These are phyloP conservation scores for Metschnikowia proteae DNA, from an alignment of 805 yeast genomes.

Conservation along the genomic window DNA sequence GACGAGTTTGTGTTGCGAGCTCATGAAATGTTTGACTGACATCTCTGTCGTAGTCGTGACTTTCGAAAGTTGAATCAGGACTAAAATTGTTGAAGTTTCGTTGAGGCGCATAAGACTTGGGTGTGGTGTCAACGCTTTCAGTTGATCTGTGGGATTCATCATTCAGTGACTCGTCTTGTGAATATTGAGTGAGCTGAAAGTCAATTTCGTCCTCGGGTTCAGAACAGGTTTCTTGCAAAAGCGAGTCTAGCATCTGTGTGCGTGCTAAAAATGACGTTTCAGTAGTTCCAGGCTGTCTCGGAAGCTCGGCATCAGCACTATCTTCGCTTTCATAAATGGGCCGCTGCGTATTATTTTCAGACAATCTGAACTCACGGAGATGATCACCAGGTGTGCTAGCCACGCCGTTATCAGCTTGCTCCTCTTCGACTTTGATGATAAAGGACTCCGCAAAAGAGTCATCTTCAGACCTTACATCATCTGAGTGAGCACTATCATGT, in stretches of 20 bases:
- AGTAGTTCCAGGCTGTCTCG: too few species aligned
- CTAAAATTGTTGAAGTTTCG: conserved; percentile 10
- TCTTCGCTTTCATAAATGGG: neutral
- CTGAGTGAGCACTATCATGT: neutral
- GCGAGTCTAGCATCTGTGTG: neutral
- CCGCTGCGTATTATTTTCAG: neutral
- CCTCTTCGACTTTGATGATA: neutral
- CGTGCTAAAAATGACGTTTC: conserved; percentile 2
- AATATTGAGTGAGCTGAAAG: neutral
- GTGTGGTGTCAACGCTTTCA: neutral
- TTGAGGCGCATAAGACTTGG: neutral
- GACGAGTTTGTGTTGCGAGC: conserved; percentile 13
- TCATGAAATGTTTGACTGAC: conserved; percentile 11
- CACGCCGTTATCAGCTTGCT: neutral
- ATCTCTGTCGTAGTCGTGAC: conserved; percentile 7
- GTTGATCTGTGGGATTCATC: neutral
- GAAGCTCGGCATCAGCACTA: neutral
- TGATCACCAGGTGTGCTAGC: neutral
- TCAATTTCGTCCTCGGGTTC: neutral
- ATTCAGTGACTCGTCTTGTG: neutral
- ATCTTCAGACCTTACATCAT: neutral
- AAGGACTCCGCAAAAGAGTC: neutral
- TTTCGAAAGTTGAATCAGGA: conserved; percentile 12
- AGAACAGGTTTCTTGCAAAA: neutral
- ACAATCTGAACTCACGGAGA: neutral